A percentile compares a stretch with the other conserved stretches of the same genome.
Conservation (phyloP, 1,284 basidiomycete genomes). For the Sphagnurus paluster region DNA sequence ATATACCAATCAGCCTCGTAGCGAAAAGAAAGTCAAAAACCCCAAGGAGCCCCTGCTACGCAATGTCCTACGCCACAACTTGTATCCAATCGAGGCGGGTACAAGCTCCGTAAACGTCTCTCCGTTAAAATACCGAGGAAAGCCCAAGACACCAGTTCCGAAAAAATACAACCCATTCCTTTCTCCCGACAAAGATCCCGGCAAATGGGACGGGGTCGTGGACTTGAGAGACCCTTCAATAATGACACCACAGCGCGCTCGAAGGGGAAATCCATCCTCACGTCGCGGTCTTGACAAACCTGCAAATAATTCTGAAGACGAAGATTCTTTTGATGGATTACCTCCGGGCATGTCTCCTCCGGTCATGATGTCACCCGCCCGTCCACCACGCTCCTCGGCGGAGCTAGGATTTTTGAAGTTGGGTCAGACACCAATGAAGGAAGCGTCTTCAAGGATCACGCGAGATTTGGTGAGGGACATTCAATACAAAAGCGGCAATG, state of each 20-base stretch:
- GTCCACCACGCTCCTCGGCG: conserved; percentile 59
- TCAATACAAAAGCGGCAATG: conserved; percentile 34
- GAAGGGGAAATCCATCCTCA: conserved; percentile 30
- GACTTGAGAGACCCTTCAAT: conserved; percentile 66
- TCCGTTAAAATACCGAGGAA: conserved; percentile 41
- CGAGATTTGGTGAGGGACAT: conserved; percentile 58
- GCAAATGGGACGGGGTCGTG: conserved; percentile 72
- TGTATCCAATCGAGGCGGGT: conserved; percentile 33
- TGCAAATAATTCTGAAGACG: conserved; percentile 34
- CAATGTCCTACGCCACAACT: conserved; percentile 51
- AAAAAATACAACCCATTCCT: conserved; percentile 66
- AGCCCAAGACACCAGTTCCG: conserved; percentile 56
- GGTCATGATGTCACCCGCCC: conserved; percentile 79
- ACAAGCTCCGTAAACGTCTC: conserved; percentile 30
- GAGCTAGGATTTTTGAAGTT: conserved; percentile 56
- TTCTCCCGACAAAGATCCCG: conserved; percentile 46
- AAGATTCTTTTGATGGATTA: conserved; percentile 57
- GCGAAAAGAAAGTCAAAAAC: conserved; percentile 47
- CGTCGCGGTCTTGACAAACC: conserved; percentile 32
- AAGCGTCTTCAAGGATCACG: conserved; percentile 67
- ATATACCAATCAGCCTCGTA: conserved; percentile 25
- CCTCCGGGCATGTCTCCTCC: conserved; percentile 83
- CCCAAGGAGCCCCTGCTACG: conserved; percentile 41
- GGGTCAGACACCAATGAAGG: conserved; percentile 58
- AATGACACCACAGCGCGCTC: conserved; percentile 38